Evolutionary conservation across 345 rosid species (phyloP).

Genomic region (Murraya paniculata): DNA sequence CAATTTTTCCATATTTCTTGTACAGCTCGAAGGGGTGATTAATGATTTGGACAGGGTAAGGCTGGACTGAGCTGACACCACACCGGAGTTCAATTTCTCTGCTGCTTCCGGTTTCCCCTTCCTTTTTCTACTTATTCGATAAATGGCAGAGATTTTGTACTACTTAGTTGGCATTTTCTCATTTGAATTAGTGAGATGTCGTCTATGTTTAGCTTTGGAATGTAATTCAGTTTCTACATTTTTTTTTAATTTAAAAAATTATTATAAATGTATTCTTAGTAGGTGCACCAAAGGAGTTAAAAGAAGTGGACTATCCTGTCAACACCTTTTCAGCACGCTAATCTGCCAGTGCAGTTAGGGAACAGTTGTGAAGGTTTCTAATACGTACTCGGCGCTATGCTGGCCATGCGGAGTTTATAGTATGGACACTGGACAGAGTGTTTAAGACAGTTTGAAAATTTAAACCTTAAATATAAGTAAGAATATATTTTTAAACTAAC

Average conservation of each 20-base stretch:
- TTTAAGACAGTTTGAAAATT: background rate
- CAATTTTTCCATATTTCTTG: background rate
- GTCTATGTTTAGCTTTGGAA: background rate
- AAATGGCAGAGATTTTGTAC: slow-evolving; percentile 9
- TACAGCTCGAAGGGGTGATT: slow-evolving; percentile 88
- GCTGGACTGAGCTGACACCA: slow-evolving; percentile 48
- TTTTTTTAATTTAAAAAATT: background rate
- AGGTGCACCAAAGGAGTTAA: background rate
- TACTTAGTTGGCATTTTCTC: background rate
- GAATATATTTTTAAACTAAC: too few species aligned
- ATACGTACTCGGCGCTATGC: background rate
- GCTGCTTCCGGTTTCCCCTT: background rate
- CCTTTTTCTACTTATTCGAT: background rate
- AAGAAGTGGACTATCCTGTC: background rate
- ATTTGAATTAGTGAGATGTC: background rate
- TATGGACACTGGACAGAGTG: background rate
- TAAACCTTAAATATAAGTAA: background rate
- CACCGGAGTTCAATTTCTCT: background rate
- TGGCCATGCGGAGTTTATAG: background rate
- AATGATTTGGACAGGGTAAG: slow-evolving; percentile 73
- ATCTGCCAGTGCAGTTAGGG: background rate
- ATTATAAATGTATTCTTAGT: background rate
- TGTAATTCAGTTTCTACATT: slow-evolving; percentile 6
- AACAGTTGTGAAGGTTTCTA: background rate
- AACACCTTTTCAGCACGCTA: background rate